Conservation (phyloP, 2,329 filamentous ascomycete species). For the Colletotrichum musicola region DNA sequence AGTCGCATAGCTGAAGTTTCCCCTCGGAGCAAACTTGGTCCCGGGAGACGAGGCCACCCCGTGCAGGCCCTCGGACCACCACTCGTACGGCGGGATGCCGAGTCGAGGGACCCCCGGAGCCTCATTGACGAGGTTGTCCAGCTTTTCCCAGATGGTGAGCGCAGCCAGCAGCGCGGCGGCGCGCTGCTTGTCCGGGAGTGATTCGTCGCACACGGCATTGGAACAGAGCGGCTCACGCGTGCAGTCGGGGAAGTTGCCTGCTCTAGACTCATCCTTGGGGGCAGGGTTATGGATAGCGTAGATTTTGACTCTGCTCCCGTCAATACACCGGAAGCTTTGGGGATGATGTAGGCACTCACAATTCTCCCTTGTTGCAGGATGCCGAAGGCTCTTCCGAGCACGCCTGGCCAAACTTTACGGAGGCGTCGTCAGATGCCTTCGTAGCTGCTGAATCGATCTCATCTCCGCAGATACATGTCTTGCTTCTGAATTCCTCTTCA, state of each 20-base stretch:
- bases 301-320: not conserved
- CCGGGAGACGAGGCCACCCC: conserved; percentile 69
- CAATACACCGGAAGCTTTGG: not conserved
- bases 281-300: not conserved
- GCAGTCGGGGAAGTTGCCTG: conserved; percentile 43
- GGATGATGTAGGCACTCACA: not conserved
- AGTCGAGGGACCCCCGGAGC: conserved; percentile 65
- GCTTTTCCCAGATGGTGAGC: conserved; percentile 66
- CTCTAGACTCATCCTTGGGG: not conserved
- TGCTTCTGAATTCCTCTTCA: not conserved
- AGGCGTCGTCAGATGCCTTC: not conserved
- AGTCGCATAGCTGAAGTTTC: conserved; percentile 70
- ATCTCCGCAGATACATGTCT: conserved; percentile 4
- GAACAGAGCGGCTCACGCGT: conserved; percentile 44
- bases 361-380: not conserved
- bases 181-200: conserved; percentile 53
- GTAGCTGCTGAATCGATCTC: not conserved
- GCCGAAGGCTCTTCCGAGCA: not conserved
- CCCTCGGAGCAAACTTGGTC: conserved; percentile 63
- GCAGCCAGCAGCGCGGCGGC: conserved; percentile 62
- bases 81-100: conserved; percentile 69
- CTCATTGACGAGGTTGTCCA: conserved; percentile 58
- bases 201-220: conserved; percentile 60
- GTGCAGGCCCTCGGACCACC: conserved; percentile 74
- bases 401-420: not conserved